Base-by-base conservation (phyloP, 768 basidiomycete genomes). In the Lentinus brumalis region DNA sequence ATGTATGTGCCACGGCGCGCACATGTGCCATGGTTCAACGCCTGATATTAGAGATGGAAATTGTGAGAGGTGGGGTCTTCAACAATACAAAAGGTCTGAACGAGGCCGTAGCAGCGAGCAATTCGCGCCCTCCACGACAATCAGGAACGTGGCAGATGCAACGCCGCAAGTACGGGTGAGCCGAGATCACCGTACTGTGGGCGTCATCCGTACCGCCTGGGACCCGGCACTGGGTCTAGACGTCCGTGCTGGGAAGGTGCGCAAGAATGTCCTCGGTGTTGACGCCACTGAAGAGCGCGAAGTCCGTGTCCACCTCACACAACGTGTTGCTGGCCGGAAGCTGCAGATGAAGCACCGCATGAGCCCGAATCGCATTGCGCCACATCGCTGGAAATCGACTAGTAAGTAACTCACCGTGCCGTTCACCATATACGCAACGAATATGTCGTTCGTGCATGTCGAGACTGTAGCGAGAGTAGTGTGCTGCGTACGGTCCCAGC, bases 271-370 rank as follows among this genome's bases (percentile, higher is more conserved):
- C 45, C 14, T 40, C 58, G 4, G 52, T 53, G 39, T 40, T 59
- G 5, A 59, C 58, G 12, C 58, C 58, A 21, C 32, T 26, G 53
- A 59, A 59, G 4, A 59, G 15, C 11, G 53, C 58, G 16, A 53
- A 59, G 58, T 53, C 58, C 2, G 35, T 11, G 31, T 59, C 58
- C 8, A 53, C 58, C 29, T 46, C 52, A 21, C 58, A 59, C 8
- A 49, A 14, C 1, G 58, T 54, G 12, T 59, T 45, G 30, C 54
- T 53, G 39, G 5, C 31, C 9, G 58, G 58, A 16, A 53, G 35
- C 58, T 59, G 40, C 30, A 10, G n/a, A n/a, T 9, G 16, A 11
- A 14, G 32, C n/a, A 29, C 12, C 11, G 29, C 39, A 40, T 21
- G 7, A 10, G 12, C 1, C 15, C 10, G 10, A 5, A 3, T 18